Base-by-base conservation (phyloP, 2,329 filamentous ascomycete species). In the Fusarium sp. region DNA sequence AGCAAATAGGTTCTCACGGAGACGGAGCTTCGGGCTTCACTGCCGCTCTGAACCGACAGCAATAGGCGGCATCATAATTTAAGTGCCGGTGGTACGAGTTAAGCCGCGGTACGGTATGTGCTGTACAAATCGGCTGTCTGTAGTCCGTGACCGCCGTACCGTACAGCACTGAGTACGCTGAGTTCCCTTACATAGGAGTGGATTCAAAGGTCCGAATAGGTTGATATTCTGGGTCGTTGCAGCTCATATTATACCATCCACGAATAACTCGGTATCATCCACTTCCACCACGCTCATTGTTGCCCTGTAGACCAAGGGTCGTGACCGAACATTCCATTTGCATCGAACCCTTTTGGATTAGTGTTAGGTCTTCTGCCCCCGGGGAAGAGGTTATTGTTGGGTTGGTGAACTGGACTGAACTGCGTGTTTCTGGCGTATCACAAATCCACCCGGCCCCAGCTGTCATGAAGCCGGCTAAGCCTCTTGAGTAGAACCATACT, bases 391-490 rank as follows among this genome's bases (percentile, higher is more conserved):
- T 60, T 37, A 60, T 56, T 74, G 71, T 60, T 52, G 60, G 50
- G 53, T 49, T 72, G 62, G 61, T 53, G 53, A 61, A 49, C 49
- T 60, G 60, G n/a, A 49, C 30, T n/a, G 32, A 28, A 50, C 32
- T 50, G 30, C 16, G 42, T 49, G 40, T 73, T 65, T 68, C 68
- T 76, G 61, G 66, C 57, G 23, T 37, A 57, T 30, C 42, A 69
- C 64, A 62, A 58, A 76, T 59, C 71, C 73, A 72, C 75, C 50
- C 35, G 60, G 66, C 64, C 50, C 75, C 70, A 74, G 69, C 67
- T 77, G 74, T 68, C 75, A 77, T 69, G 67, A 72, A 73, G 54
- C 72, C 60, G 60, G 64, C 74, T 56, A 69, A 68, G 70, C 60
- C 67, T 60, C 60, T 71, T 64, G 61, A 54, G 66, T 47, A 54